Percentiles rank a stretch among this genome's conserved stretches.
These are phyloP conservation scores for Microstegium vimineum DNA, from an alignment of 176 grass and related monocot genomes.

Conservation along the genomic window DNA sequence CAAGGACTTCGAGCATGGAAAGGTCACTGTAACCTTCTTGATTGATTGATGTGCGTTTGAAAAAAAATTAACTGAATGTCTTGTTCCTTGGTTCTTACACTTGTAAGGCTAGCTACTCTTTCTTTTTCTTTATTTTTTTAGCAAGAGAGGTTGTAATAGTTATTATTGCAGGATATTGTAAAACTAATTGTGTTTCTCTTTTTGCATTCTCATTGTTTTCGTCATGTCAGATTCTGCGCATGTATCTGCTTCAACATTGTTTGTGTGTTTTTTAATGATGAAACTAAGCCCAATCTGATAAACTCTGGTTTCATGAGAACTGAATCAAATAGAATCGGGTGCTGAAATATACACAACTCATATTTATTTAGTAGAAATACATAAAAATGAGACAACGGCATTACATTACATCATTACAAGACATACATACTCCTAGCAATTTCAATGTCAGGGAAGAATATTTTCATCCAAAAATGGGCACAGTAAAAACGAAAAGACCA, in stretches of 20 bases:
- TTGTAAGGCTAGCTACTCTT: not conserved
- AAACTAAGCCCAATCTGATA: not conserved
- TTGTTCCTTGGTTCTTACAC: not conserved
- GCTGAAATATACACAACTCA: not conserved
- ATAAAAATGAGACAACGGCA: slow-evolving; percentile 12
- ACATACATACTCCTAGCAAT: slow-evolving; percentile 32
- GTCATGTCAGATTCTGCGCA: too few relatives aligned
- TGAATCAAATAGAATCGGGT: not conserved
- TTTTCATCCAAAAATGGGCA: slow-evolving; percentile 20
- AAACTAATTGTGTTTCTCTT: not conserved
- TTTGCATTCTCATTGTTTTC: not conserved
- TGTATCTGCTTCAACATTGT: not conserved
- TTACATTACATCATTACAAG: not conserved
- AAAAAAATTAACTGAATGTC: not conserved
- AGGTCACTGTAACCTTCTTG: not conserved
- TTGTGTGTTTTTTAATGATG: not conserved
- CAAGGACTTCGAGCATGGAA: not conserved
- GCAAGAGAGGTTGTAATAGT: not conserved
- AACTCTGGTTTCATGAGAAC: not conserved
- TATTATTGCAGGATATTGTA: not conserved
- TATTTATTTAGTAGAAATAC: slow-evolving; percentile 35
- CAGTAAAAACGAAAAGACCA: not conserved
- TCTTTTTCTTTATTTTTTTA: not conserved
- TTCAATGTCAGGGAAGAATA: not conserved
- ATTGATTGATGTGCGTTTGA: not conserved